Conservation (phyloP, 768 basidiomycete species). For the Clathrus columnatus region DNA sequence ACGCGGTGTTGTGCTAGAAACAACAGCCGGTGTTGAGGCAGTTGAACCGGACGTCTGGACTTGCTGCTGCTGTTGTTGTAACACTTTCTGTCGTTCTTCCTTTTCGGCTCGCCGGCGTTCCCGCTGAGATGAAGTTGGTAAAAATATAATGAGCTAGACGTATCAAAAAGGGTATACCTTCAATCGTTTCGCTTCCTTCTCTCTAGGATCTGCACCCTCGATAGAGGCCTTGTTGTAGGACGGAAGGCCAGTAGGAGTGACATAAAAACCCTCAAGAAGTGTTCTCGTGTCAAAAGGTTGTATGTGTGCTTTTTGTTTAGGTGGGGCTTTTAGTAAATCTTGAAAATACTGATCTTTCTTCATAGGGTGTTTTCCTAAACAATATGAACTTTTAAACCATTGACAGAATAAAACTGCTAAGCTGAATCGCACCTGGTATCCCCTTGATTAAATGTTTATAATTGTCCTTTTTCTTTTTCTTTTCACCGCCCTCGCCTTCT, state of each 20-base stretch:
- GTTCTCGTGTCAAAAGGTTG: conserved; percentile 54
- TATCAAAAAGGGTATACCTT: conserved; percentile 40
- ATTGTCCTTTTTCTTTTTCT: conserved; percentile 67
- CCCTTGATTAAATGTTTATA: conserved; percentile 73
- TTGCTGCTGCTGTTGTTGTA: conserved; percentile 12
- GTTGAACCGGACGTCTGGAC: not conserved
- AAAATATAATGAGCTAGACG: conserved; percentile 9
- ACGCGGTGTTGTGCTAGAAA: not conserved
- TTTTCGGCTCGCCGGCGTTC: conserved; percentile 23
- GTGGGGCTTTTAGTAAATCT: conserved; percentile 56
- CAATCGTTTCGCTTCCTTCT: conserved; percentile 51
- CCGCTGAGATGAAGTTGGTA: conserved; percentile 7
- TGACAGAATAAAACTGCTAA: not conserved
- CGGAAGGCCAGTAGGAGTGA: conserved; percentile 34
- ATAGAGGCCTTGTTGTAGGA: conserved; percentile 12
- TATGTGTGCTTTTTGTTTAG: conserved; percentile 61
- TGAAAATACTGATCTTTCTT: conserved; percentile 71
- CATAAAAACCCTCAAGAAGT: conserved; percentile 63
- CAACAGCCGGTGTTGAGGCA: not conserved
- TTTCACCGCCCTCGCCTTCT: conserved; percentile 44
- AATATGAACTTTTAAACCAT: conserved; percentile 9
- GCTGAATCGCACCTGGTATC: conserved; percentile 48
- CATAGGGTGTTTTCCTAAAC: conserved; percentile 64
- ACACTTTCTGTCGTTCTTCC: conserved; percentile 26
- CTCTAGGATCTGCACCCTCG: conserved; percentile 8